A percentile compares a stretch with the other conserved stretches of the same genome.
phyloP scores from a whole-genome alignment of 768 basidiomycete species.

The Cyclocybe aegerita region DNA sequence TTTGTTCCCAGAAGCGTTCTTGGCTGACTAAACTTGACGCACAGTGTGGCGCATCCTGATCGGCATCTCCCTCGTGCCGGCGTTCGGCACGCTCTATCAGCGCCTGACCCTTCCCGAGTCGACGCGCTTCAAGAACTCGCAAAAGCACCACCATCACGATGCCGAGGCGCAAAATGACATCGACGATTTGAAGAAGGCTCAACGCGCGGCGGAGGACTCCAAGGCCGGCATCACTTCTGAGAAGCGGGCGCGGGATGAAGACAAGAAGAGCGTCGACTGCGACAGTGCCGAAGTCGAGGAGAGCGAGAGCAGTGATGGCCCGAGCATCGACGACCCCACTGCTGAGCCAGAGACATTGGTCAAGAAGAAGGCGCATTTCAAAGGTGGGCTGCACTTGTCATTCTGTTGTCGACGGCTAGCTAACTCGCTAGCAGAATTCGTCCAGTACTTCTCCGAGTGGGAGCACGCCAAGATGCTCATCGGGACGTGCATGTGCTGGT shows the following conservation, averaged over 20 bases:
- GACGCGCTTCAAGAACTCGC: conserved; percentile 48
- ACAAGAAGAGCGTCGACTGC: background rate
- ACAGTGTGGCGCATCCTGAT: conserved; percentile 72
- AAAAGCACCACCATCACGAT: conserved; percentile 29
- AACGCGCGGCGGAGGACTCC: conserved; percentile 3
- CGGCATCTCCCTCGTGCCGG: conserved; percentile 75
- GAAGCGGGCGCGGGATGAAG: background rate
- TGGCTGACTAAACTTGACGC: background rate
- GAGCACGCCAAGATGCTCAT: conserved; percentile 64
- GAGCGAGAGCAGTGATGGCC: background rate
- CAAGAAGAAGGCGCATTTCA: conserved; percentile 51
- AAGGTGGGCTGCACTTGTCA: conserved; percentile 24
- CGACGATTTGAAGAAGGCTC: conserved; percentile 24
- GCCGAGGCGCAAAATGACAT: conserved; percentile 23
- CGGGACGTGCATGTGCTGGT: conserved; percentile 72
- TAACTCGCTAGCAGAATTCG: conserved; percentile 47
- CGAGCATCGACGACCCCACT: background rate
- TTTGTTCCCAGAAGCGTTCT: background rate
- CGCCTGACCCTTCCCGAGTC: conserved; percentile 74
- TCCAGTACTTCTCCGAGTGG: conserved; percentile 72
- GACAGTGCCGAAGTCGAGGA: background rate
- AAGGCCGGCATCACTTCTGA: background rate
- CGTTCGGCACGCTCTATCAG: conserved; percentile 73
- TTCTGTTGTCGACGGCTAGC: background rate
- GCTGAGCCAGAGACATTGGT: conserved; percentile 20